A percentile compares a stretch with the other conserved stretches of the same genome.
Evolutionary conservation across 257 asterid genomes (phyloP).

Genomic region (Eucommia ulmoides): DNA sequence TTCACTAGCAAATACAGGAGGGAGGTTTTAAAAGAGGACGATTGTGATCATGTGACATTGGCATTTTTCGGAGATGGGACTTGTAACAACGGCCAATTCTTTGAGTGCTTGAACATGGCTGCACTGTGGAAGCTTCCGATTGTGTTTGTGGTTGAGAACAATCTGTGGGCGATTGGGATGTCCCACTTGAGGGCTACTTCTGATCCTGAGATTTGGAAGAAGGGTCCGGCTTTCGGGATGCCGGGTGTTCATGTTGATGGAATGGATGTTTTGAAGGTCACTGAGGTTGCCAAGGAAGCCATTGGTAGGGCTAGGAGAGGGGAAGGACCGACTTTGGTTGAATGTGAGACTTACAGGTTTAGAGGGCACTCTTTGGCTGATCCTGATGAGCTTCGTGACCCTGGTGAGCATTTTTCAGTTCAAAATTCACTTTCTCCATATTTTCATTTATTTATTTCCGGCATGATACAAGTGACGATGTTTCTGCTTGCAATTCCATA

Average conservation of each 20-base stretch:
- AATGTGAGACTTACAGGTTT: conserved; percentile 91
- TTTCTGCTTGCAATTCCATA: too few species aligned
- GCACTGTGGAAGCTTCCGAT: conserved; percentile 92
- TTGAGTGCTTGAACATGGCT: conserved; percentile 98
- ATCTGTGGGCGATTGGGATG: conserved; percentile 99
- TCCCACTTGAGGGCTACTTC: conserved; percentile 97
- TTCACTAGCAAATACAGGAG: conserved; percentile 78
- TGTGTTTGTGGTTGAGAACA: conserved; percentile 91
- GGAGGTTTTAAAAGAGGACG: conserved; percentile 67
- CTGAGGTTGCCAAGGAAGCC: conserved; percentile 94
- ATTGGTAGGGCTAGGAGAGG: conserved; percentile 85
- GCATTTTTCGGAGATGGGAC: conserved; percentile 97
- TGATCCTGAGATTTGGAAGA: conserved; percentile 91
- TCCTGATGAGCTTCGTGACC: conserved; percentile 98
- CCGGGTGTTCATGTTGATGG: conserved; percentile 97
- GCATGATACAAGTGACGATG: too few species aligned
- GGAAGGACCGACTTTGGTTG: conserved; percentile 91
- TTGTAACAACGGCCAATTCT: conserved; percentile 95
- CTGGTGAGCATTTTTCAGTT: conserved; percentile 66
- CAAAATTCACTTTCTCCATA: too few species aligned
- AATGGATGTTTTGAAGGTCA: conserved; percentile 95
- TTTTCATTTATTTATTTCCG: too few species aligned
- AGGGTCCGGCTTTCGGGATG: conserved; percentile 98
- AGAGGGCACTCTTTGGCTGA: conserved; percentile 99
- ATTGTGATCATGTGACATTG: conserved; percentile 78